A percentile compares a stretch with the other conserved stretches of the same genome.
Evolutionary conservation across 192 early-diverging fungal genomes (phyloP).

Genomic region (Entomortierella lignicola): DNA sequence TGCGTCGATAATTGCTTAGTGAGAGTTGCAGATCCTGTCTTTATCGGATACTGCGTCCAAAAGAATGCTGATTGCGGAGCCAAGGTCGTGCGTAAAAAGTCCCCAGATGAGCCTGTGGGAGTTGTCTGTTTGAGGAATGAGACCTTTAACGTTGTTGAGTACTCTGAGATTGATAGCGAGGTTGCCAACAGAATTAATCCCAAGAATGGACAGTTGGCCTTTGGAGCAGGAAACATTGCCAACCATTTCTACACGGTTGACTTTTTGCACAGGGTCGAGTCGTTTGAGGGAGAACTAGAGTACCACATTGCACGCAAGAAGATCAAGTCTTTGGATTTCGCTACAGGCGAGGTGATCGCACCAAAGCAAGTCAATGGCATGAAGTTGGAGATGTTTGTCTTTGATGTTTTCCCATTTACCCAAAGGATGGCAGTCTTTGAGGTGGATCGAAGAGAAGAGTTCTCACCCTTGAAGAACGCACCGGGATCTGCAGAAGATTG

Average conservation of each 20-base stretch:
- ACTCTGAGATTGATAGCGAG: constrained; percentile 90
- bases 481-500: constrained; percentile 88
- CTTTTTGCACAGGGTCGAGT: constrained; percentile 88
- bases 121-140: constrained; percentile 92
- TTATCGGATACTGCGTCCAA: constrained; percentile 92
- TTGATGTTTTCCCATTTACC: constrained; percentile 97
- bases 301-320: constrained; percentile 99
- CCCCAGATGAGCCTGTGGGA: constrained; percentile 92
- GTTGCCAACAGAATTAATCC: constrained; percentile 76
- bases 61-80: constrained; percentile 95
- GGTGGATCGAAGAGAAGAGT: constrained; percentile 93
- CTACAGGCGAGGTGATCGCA: constrained; percentile 72
- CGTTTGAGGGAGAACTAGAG: constrained; percentile 86
- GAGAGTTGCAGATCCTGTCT: constrained; percentile 95
- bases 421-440: constrained; percentile 93
- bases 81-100: constrained; percentile 91
- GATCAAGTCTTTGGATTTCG: constrained; percentile 90
- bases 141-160: constrained; percentile 92
- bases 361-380: constrained; percentile 93
- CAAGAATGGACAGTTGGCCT: constrained; percentile 77
- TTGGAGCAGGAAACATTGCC: constrained; percentile 96
- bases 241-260: constrained; percentile 98
- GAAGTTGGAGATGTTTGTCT: constrained; percentile 99
- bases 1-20: constrained; percentile 99
- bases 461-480: constrained; percentile 98